phyloP scores from a whole-genome alignment of 176 grass and related monocot species.

The Aegilops umbellulata region DNA sequence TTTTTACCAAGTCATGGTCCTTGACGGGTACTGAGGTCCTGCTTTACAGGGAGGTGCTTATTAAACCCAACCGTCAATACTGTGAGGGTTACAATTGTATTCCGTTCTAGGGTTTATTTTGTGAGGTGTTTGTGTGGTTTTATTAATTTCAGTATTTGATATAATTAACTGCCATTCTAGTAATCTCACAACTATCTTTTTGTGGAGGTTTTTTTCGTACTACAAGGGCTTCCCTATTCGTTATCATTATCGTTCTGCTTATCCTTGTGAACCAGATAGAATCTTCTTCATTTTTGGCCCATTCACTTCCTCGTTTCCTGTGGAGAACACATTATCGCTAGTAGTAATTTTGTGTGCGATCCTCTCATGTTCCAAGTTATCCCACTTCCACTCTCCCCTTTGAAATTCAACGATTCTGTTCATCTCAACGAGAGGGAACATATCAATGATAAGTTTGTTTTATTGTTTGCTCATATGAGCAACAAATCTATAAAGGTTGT shows the following conservation, averaged over 20 bases:
- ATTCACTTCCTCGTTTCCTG: background rate
- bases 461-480: background rate
- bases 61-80: background rate
- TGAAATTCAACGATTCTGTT: background rate
- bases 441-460: background rate
- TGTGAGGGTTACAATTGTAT: background rate
- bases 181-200: background rate
- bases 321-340: background rate
- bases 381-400: background rate
- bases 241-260: background rate
- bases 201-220: background rate
- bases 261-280: background rate
- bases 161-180: background rate
- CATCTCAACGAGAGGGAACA: background rate
- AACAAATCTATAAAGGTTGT: background rate
- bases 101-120: slow-evolving; percentile 1
- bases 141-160: background rate
- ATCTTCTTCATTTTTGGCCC: background rate
- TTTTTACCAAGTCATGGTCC: background rate
- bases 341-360: background rate
- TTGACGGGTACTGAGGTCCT: background rate
- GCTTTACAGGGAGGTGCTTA: background rate
- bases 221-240: background rate
- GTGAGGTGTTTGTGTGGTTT: background rate
- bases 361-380: background rate